phyloP scores from a whole-genome alignment of 1,284 basidiomycete genomes.

The Moesziomyces sp. region DNA sequence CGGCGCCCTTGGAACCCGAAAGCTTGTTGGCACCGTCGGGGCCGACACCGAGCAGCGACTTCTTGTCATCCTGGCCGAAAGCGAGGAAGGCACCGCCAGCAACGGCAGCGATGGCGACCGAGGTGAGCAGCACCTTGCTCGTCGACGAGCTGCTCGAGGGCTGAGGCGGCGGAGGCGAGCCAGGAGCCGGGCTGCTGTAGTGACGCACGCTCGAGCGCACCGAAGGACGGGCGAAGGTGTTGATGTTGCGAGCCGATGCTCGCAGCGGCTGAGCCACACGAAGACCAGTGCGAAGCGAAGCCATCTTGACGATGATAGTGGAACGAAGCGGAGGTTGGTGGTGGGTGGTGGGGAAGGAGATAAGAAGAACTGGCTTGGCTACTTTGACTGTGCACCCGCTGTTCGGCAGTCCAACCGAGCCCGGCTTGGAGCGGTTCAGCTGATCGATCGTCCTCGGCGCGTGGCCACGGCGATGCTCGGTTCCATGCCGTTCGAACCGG shows the following conservation, averaged over 20 bases:
- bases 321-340: background rate
- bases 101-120: conserved; percentile 44
- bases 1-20: conserved; percentile 35
- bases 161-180: conserved; percentile 39
- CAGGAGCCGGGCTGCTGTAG: conserved; percentile 45
- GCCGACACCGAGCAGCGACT: conserved; percentile 50
- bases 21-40: conserved; percentile 53
- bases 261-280: conserved; percentile 45
- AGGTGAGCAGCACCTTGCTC: conserved; percentile 45
- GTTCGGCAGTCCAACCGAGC: background rate
- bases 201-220: conserved; percentile 45
- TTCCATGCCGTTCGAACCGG: background rate
- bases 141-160: conserved; percentile 41
- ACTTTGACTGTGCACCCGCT: background rate
- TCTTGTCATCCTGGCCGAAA: conserved; percentile 41
- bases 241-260: conserved; percentile 35
- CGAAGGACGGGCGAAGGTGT: conserved; percentile 34
- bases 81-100: conserved; percentile 50
- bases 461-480: background rate
- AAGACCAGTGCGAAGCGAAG: conserved; percentile 51
- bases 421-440: background rate
- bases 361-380: background rate
- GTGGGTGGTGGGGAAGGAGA: conserved; percentile 11
- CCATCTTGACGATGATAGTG: conserved; percentile 24
- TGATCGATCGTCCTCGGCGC: background rate